Evolutionary conservation across 371 early-diverging fungal species (phyloP).

Genomic region (Mucor velutinosus): DNA sequence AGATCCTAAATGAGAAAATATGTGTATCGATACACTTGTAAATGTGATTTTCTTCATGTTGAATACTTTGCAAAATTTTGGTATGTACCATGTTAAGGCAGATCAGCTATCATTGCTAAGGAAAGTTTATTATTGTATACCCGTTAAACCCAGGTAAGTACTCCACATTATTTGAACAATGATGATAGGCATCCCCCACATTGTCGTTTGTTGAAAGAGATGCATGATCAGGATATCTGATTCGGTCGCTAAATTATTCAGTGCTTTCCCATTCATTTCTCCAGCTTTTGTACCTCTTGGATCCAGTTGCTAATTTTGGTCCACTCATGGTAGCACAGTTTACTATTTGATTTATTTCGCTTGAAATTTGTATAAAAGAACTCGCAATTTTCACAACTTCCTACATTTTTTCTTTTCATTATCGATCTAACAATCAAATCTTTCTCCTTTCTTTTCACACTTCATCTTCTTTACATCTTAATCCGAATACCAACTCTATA

Average conservation of each 20-base stretch:
- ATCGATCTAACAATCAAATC: neutral
- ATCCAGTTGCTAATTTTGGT: conserved; percentile 1
- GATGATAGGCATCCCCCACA: too few species aligned
- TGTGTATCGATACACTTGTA: conserved; percentile 1
- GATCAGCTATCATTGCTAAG: too few species aligned
- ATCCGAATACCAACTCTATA: neutral
- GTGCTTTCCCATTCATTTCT: conserved; percentile 9
- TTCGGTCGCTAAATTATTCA: conserved; percentile 3
- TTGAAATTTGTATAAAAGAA: conserved; percentile 7
- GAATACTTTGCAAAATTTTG: neutral
- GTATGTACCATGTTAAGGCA: too few species aligned
- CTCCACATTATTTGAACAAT: too few species aligned
- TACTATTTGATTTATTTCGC: neutral
- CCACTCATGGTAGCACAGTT: neutral
- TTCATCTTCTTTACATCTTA: neutral
- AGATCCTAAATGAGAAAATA: neutral
- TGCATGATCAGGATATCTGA: too few species aligned
- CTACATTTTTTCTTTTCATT: neutral
- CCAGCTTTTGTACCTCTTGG: conserved; percentile 13
- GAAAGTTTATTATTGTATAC: neutral
- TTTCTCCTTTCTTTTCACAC: conserved; percentile 9
- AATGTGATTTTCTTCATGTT: neutral
- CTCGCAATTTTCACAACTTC: neutral
- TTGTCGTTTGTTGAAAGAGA: too few species aligned
- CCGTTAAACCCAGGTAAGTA: too few species aligned